These are phyloP conservation scores for Pseudogymnoascus sp. DNA, from an alignment of 2,329 filamentous ascomycete genomes.

Conservation along the genomic window DNA sequence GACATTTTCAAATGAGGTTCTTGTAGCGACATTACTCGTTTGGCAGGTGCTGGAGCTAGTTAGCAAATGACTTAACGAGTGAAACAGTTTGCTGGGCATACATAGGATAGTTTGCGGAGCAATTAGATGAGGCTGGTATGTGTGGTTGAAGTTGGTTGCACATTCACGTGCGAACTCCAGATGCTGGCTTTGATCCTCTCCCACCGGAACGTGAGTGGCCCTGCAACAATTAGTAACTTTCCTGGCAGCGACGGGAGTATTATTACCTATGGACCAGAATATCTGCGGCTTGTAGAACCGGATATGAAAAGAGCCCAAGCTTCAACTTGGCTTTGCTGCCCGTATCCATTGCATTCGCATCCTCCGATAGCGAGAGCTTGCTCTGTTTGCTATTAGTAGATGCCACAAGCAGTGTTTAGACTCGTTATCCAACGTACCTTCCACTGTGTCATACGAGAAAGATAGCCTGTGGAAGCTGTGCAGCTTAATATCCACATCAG, in stretches of 20 bases:
- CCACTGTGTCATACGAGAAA: constrained; percentile 99
- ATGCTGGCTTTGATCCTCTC: constrained; percentile 91
- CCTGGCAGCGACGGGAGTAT: background rate
- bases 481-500: constrained; percentile 97
- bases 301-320: constrained; percentile 90
- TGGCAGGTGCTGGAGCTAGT: constrained; percentile 44
- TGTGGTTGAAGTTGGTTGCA: constrained; percentile 77
- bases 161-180: constrained; percentile 86
- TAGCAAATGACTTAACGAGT: background rate
- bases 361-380: constrained; percentile 59
- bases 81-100: constrained; percentile 30
- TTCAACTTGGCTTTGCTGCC: constrained; percentile 59
- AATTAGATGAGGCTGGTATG: constrained; percentile 56
- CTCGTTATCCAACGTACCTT: constrained; percentile 51
- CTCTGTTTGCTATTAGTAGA: constrained; percentile 41
- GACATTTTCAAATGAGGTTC: constrained; percentile 84
- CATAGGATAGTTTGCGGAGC: constrained; percentile 65
- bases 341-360: constrained; percentile 50
- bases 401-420: constrained; percentile 10
- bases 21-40: constrained; percentile 82
- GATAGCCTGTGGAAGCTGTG: constrained; percentile 81
- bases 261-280: constrained; percentile 71
- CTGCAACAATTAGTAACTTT: constrained; percentile 32
- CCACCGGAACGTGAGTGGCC: constrained; percentile 90
- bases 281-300: constrained; percentile 90